Evolutionary conservation across 495 filamentous ascomycete genomes (phyloP).

Genomic region (Astrocystis sublimbata): DNA sequence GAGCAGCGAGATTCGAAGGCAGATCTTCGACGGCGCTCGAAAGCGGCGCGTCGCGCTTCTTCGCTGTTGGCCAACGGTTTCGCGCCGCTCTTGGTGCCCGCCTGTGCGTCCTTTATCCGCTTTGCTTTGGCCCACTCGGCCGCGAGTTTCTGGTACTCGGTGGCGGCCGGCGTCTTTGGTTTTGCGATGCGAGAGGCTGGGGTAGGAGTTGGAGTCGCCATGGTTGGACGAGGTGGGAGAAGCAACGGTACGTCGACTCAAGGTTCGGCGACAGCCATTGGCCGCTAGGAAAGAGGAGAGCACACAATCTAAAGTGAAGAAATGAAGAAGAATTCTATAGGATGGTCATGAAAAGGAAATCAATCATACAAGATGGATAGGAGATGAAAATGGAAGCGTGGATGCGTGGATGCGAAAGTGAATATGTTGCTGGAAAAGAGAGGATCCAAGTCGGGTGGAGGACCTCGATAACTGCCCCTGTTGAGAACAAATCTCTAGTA

Average conservation of each 20-base stretch:
- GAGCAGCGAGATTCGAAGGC: conserved; percentile 45
- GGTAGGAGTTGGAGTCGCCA: conserved; percentile 23
- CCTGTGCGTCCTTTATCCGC: conserved; percentile 41
- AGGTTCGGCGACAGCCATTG: conserved; percentile 28
- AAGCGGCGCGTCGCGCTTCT: conserved; percentile 36
- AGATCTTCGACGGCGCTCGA: conserved; percentile 44
- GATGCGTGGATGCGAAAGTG: too few relatives aligned
- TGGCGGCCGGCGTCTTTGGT: conserved; percentile 28
- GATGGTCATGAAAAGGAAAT: conserved; percentile 12
- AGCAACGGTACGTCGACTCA: conserved; percentile 23
- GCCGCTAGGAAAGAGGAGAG: conserved; percentile 7
- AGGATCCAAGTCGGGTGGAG: too few relatives aligned
- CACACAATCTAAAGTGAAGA: not conserved
- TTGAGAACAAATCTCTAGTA: too few relatives aligned
- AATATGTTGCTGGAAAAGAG: too few relatives aligned
- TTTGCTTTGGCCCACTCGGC: conserved; percentile 50
- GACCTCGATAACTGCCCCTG: too few relatives aligned
- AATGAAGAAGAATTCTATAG: not conserved
- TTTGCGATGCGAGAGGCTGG: conserved; percentile 21
- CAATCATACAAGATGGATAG: too few relatives aligned
- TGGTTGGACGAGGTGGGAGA: conserved; percentile 12
- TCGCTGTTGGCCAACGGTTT: conserved; percentile 21
- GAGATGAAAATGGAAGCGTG: too few relatives aligned
- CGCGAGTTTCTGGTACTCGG: conserved; percentile 47
- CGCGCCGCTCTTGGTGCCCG: conserved; percentile 24